Evolutionary conservation across 73 alveolate species (phyloP).

Genomic region (Durusdinium trenchii): DNA sequence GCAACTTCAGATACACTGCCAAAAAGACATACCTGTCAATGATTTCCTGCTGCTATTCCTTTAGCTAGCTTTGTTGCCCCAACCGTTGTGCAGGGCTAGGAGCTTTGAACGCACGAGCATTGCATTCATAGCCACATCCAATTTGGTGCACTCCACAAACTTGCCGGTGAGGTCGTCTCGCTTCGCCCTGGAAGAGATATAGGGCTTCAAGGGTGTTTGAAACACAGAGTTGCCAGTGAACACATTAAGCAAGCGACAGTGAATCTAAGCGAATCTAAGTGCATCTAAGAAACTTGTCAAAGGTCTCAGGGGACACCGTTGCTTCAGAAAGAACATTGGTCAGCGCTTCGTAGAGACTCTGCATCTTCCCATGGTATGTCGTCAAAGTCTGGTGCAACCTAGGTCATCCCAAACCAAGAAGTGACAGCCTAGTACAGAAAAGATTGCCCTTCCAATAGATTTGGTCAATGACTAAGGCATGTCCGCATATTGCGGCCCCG

Average conservation of each 20-base stretch:
- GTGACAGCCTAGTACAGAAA: not conserved
- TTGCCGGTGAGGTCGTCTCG: not conserved
- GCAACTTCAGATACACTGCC: too few species aligned
- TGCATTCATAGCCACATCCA: constrained; percentile 6
- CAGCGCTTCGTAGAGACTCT: not conserved
- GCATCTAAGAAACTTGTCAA: not conserved
- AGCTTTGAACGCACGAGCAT: not conserved
- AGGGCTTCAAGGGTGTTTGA: too few species aligned
- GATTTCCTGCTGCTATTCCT: not conserved
- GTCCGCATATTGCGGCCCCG: not conserved
- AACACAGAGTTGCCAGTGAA: too few species aligned
- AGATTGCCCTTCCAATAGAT: not conserved
- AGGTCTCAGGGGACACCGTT: not conserved
- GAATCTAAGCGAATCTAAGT: too few species aligned
- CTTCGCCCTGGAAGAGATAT: not conserved
- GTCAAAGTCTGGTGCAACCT: not conserved
- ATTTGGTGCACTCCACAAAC: not conserved
- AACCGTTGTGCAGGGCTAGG: not conserved
- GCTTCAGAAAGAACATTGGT: not conserved
- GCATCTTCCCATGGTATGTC: not conserved
- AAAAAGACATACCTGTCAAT: too few species aligned
- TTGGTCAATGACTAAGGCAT: too few species aligned
- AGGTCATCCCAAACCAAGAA: not conserved
- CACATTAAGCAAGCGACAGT: too few species aligned
- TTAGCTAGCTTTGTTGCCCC: not conserved